A percentile compares a stretch with the other conserved stretches of the same genome.
Evolutionary conservation across 331 rosid genomes (phyloP).

Genomic region (Pyrus hybrid): DNA sequence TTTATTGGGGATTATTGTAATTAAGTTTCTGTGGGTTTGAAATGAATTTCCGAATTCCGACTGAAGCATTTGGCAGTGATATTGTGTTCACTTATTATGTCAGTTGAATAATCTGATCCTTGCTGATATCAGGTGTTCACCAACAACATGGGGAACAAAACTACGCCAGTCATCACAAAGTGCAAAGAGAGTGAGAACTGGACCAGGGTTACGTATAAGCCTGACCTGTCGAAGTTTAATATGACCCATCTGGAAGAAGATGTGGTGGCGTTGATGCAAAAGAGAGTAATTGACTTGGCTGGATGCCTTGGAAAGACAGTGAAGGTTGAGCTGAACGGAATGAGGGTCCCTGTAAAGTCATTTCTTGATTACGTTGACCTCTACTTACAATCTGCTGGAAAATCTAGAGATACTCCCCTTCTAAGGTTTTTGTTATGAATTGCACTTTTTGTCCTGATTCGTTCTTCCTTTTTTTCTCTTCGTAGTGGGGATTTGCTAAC

Average conservation of each 20-base stretch:
- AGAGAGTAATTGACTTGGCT: conserved; percentile 79
- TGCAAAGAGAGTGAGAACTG: conserved; percentile 71
- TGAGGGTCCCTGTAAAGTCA: conserved; percentile 40
- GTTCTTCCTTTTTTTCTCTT: background rate
- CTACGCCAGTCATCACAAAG: conserved; percentile 60
- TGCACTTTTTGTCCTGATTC: background rate
- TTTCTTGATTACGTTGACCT: conserved; percentile 73
- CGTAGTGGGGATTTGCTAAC: conserved; percentile 1
- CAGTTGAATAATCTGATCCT: background rate
- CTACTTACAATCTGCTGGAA: conserved; percentile 47
- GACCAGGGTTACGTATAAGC: conserved; percentile 82
- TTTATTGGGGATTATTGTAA: background rate
- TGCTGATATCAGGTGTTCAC: conserved; percentile 44
- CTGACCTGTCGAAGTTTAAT: conserved; percentile 60
- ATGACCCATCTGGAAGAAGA: conserved; percentile 79
- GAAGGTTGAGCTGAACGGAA: conserved; percentile 74
- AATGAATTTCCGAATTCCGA: background rate
- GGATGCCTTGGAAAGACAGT: conserved; percentile 85
- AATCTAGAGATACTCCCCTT: conserved; percentile 28
- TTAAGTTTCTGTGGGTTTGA: background rate
- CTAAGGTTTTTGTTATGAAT: conserved; percentile 41
- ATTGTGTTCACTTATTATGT: background rate
- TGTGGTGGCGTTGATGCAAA: conserved; percentile 84
- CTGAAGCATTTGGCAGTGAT: background rate
- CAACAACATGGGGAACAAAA: conserved; percentile 63